Conservation (phyloP, 1,284 basidiomycete genomes). For the Entoloma clypeatum region DNA sequence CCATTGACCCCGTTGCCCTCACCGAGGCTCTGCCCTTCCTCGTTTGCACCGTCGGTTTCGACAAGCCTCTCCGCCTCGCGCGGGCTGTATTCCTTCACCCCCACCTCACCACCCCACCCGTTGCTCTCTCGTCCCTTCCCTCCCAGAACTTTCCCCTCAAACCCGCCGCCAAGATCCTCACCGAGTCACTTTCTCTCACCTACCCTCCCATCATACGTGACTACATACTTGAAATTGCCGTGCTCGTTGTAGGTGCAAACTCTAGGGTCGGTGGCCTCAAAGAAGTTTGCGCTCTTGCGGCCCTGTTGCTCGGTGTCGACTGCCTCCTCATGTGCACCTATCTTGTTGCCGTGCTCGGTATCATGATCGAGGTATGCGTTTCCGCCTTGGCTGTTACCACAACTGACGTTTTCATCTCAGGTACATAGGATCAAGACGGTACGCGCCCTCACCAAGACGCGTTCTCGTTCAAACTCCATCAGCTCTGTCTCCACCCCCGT, state of each 20-base stretch:
- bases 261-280: conserved; percentile 86
- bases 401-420: conserved; percentile 25
- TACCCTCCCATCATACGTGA: conserved; percentile 88
- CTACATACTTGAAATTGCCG: conserved; percentile 89
- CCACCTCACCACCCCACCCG: conserved; percentile 56
- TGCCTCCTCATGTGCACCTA: conserved; percentile 90
- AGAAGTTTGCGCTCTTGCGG: conserved; percentile 95
- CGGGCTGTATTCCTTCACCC: conserved; percentile 89
- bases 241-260: conserved; percentile 84
- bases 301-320: conserved; percentile 81
- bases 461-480: conserved; percentile 30
- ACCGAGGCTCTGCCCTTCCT: conserved; percentile 97
- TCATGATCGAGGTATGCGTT: conserved; percentile 85
- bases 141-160: conserved; percentile 43
- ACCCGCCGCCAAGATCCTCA: conserved; percentile 81
- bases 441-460: conserved; percentile 31
- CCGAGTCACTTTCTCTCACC: conserved; percentile 76
- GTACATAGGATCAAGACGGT: conserved; percentile 49
- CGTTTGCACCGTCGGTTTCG: conserved; percentile 96
- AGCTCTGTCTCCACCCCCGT: conserved; percentile 26
- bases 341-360: conserved; percentile 81
- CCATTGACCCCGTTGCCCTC: conserved; percentile 88
- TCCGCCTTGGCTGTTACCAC: conserved; percentile 1
- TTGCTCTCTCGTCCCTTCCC: conserved; percentile 27
- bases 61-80: conserved; percentile 93